Evolutionary conservation across 495 filamentous ascomycete species (phyloP), one percentile per base, ranked within the genome.

Genomic region (Talaromyces thailandensis): DNA sequence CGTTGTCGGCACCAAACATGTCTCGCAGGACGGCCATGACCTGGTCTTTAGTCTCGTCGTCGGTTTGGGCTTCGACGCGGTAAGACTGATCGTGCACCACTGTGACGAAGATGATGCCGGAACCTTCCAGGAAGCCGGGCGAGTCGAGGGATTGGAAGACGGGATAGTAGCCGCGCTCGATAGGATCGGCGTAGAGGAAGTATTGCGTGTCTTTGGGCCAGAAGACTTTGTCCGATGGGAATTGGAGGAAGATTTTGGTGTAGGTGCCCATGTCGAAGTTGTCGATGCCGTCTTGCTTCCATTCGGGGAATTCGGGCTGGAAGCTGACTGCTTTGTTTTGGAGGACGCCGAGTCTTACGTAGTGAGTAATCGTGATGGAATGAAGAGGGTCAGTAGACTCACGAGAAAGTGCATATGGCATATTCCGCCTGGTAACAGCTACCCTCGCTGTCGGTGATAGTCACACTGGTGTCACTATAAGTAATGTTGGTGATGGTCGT

Each of bases 161-260:
- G 1, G 88, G 86, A 64, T 87, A 90, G 70, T 85, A 88, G 43
- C 89, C 89, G 21, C 88, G 79, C 29, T 71, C 73, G 12, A 71
- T 74, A 0, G 85, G 80, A 57, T 83, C 81, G 11, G 89, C 88
- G 68, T 91, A 91, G 12, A 92, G 81, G 67, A 87, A 84, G 73
- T 83, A 90, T 67, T 91, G 81, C 3, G 83, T 85, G 24, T 85
- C 76, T 6, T 66, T 67, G 53, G 87, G 82, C 88, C 89, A 92
- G 73, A 90, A 92, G 6, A 84, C 83, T 37, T 86, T 73, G 62
- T 82, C 79, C n/a, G 68, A 64, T 35, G 70, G 70, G 70, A 91
- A 92, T 61, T 88, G 87, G 12, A 90, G 71, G 77, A 91, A 91
- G 64, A 91, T 85, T 67, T 91, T 91, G 61, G 86, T 91, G 75